phyloP scores from a whole-genome alignment of 495 filamentous ascomycete species.

The Emericellopsis terricola region DNA sequence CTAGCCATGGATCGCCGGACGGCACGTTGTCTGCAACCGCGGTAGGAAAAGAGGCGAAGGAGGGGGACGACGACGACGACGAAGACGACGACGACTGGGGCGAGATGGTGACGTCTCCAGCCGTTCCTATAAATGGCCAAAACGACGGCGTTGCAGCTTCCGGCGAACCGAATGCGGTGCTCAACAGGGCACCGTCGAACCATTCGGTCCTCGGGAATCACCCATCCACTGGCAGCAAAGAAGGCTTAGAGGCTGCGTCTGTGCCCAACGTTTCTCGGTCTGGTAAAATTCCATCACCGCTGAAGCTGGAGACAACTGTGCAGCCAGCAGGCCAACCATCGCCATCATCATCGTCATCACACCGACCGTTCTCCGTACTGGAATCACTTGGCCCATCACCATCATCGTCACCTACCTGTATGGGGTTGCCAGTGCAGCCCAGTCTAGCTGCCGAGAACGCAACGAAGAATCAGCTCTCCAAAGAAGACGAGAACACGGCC shows the following conservation, averaged over 20 bases:
- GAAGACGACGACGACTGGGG: conserved; percentile 36
- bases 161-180: not conserved
- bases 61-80: too few species aligned
- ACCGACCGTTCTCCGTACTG: conserved; percentile 1
- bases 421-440: too few species aligned
- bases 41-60: not conserved
- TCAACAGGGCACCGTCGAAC: not conserved
- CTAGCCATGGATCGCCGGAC: not conserved
- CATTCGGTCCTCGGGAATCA: not conserved
- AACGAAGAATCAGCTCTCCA: too few species aligned
- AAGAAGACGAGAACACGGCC: conserved; percentile 15
- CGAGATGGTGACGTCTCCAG: conserved; percentile 34
- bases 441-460: too few species aligned
- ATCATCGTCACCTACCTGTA: not conserved
- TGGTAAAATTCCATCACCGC: too few species aligned
- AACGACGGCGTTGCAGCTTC: too few species aligned
- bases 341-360: not conserved
- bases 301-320: too few species aligned
- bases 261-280: conserved; percentile 1
- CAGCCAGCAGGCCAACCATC: not conserved
- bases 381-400: not conserved
- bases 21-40: not conserved
- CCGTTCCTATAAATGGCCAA: too few species aligned
- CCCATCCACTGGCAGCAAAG: too few species aligned
- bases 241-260: not conserved